These are phyloP conservation scores for Quercus engelmannii DNA, from an alignment of 306 rosid genomes.

Conservation along the genomic window DNA sequence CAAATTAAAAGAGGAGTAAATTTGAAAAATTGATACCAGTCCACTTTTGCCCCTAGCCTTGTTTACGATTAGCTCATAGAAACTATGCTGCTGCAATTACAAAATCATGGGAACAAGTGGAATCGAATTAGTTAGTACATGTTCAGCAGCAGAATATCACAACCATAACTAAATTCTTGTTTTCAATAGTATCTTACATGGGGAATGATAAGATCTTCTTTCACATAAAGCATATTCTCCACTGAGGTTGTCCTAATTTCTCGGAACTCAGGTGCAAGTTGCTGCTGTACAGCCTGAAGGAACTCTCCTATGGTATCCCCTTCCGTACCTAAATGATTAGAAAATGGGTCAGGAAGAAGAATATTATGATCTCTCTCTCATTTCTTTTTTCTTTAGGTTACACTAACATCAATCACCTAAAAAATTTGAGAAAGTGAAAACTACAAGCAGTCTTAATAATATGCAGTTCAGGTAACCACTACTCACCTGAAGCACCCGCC, in stretches of 20 bases:
- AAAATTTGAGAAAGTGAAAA: not conserved
- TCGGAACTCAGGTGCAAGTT: constrained; percentile 91
- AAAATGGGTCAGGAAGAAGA: not conserved
- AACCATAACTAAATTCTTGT: constrained; percentile 5
- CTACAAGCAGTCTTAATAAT: not conserved
- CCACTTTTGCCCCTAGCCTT: constrained; percentile 98
- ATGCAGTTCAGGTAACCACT: constrained; percentile 7
- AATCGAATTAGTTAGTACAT: constrained; percentile 21
- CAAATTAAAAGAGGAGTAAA: no score
- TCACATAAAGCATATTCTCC: constrained; percentile 90
- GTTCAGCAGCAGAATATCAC: not conserved
- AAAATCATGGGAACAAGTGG: constrained; percentile 16
- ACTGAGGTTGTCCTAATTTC: constrained; percentile 94
- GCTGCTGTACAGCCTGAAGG: constrained; percentile 86
- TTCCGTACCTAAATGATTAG: constrained; percentile 60
- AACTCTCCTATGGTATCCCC: constrained; percentile 88
- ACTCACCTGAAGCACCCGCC: constrained; percentile 83
- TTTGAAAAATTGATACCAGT: constrained; percentile 41
- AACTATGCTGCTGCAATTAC: constrained; percentile 83
- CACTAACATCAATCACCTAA: not conserved
- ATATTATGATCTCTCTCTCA: not conserved
- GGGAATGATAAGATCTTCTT: constrained; percentile 97
- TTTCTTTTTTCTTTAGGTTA: not conserved
- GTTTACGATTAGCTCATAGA: constrained; percentile 86
- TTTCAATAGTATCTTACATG: constrained; percentile 47